phyloP scores from a whole-genome alignment of 2,329 filamentous ascomycete species.

The Huntiella decipiens region DNA sequence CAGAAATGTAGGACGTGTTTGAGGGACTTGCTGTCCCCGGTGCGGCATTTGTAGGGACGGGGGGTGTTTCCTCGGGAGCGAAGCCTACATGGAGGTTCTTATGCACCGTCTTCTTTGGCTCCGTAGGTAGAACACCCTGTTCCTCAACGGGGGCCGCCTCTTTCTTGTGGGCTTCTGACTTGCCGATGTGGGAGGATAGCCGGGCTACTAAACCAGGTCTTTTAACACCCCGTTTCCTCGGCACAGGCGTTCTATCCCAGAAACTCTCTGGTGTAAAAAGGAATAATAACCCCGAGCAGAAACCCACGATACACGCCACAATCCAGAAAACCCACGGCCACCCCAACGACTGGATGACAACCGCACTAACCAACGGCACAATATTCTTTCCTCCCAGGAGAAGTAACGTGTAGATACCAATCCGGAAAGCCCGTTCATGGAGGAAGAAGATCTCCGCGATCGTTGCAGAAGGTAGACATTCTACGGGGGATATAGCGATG shows the following conservation, averaged over 20 bases:
- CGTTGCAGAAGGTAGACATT: slow-evolving; percentile 81
- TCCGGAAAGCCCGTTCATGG: slow-evolving; percentile 78
- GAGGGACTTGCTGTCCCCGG: neutral
- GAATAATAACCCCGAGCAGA: slow-evolving; percentile 55
- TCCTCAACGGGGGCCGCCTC: slow-evolving; percentile 3
- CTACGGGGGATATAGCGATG: slow-evolving; percentile 71
- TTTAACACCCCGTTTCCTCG: slow-evolving; percentile 19
- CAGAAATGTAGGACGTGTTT: slow-evolving; percentile 2
- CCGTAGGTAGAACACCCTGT: neutral
- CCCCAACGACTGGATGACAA: slow-evolving; percentile 53
- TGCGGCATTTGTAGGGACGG: neutral
- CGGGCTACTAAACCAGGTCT: slow-evolving; percentile 27
- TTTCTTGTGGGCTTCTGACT: slow-evolving; percentile 12
- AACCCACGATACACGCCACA: slow-evolving; percentile 59
- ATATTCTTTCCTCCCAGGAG: slow-evolving; percentile 84
- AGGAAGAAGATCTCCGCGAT: slow-evolving; percentile 81
- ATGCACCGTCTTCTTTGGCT: slow-evolving; percentile 12
- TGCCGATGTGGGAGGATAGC: slow-evolving; percentile 23
- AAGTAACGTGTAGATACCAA: slow-evolving; percentile 82
- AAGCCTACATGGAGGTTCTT: slow-evolving; percentile 19
- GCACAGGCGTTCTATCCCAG: slow-evolving; percentile 64
- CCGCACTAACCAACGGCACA: slow-evolving; percentile 70
- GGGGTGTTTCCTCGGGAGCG: slow-evolving; percentile 11
- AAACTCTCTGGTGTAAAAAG: slow-evolving; percentile 90
- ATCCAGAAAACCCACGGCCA: slow-evolving; percentile 88